phyloP scores from a whole-genome alignment of 2,329 filamentous ascomycete species.

The Pyrenophora seminiperda region DNA sequence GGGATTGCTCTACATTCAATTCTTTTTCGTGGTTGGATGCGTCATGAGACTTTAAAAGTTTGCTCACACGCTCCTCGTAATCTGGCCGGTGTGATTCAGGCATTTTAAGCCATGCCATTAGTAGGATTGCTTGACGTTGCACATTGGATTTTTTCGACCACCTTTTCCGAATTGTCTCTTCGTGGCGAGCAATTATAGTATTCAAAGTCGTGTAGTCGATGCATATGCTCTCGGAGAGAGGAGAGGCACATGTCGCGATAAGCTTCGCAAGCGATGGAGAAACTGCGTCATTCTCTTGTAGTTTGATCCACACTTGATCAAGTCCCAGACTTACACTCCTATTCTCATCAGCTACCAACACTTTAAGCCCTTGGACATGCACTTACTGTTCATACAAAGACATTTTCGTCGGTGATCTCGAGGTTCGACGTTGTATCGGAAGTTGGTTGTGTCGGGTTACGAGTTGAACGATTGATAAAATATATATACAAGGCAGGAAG shows the following conservation, averaged over 20 bases:
- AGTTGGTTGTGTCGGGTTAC: not conserved
- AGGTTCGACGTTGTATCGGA: no score
- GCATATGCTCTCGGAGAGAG: not conserved
- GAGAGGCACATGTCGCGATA: not conserved
- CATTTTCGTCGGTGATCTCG: no score
- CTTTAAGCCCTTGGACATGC: not conserved
- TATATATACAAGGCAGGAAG: no score
- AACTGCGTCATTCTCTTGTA: not conserved
- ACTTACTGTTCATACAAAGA: not conserved
- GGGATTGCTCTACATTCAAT: not conserved
- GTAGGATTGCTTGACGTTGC: constrained; percentile 3
- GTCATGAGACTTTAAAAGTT: not conserved
- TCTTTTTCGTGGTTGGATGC: not conserved
- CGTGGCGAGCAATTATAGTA: not conserved
- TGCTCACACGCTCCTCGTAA: not conserved
- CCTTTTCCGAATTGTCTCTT: constrained; percentile 1
- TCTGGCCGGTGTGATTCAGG: not conserved
- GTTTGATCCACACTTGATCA: not conserved
- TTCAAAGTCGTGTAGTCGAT: not conserved
- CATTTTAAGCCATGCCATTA: not conserved
- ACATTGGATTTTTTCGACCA: constrained; percentile 6
- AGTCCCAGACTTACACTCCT: not conserved
- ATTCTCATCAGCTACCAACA: not conserved
- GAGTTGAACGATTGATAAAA: no score
- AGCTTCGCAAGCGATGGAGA: not conserved